Base-by-base conservation (phyloP, 2,329 filamentous ascomycete genomes). In the Aschersonia sp. region DNA sequence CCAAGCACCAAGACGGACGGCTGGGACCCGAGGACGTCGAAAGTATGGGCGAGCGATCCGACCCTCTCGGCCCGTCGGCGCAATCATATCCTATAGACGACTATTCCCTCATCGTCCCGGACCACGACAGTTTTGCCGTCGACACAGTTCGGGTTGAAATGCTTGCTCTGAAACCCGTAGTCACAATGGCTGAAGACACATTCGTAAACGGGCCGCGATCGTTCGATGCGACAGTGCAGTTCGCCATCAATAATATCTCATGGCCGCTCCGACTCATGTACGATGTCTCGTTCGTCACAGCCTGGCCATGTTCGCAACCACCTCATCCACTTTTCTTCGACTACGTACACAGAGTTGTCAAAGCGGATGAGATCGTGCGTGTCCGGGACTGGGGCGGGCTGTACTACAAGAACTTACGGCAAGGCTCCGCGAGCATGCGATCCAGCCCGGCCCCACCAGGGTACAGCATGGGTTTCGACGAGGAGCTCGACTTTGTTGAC, bases 301-400 rank as follows among this genome's bases (percentile, higher is more conserved):
- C 78, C 2, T 81, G 76, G 70, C 78, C 80, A 6, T 84, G 81
- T 59, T 69, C 70, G 0, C 68, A 71, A 30, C 79, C 79, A 0
- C 80, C 80, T 10, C 80, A 84, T 59, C 79, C 81, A 6, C 70
- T 87, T 5, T 87, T 84, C 62, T 83, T 81, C 59, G 83, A 86
- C 59, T 87, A 86, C 58, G 65, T 70, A 5, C 80, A 79, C 58
- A 70, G 70, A 45, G 62, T 69, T 1, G 72, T 83, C 40, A 70
- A 72, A 47, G 79, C 76, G 1, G 81, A 86, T 56, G 73, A 82
- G 52, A 69, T 87, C 4, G 73, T 85, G 14, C 70, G 73, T 39
- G 73, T 87, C 44, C 66, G 73, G 35, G 76, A 85, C 58, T 87
- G 83, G 83, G 79, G 73, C 9, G 65, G 66, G 12, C 58, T 71